Base-by-base conservation (phyloP, 1,284 basidiomycete species). In the Schizopora paradoxa region DNA sequence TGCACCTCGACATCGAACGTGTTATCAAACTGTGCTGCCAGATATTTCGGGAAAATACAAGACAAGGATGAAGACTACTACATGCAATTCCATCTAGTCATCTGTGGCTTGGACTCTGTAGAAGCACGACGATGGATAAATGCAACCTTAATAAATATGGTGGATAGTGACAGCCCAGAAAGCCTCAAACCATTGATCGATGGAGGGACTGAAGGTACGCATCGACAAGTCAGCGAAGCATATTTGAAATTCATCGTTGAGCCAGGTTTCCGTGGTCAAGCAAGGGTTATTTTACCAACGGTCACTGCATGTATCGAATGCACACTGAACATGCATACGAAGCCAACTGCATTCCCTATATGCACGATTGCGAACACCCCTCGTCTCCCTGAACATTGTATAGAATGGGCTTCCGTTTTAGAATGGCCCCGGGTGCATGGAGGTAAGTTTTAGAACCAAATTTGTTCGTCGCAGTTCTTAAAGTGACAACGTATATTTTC, bases 311-410 rank as follows among this genome's bases (percentile, higher is more conserved):
- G 96, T 64, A 99, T 99, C 61, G 96, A 99, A 66, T 99, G 96
- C 63, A 92, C 91, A 2, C 82, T 99, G 41, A 94, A 98, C 62
- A 96, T 99, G 90, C 79, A 98, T 41, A 97, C 95, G 63, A 96
- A 96, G 52, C 95, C 89, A 5, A 98, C 93, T 28, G 86, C 87
- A 4, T 99, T 94, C 63, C 96, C 96, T 0, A 98, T 99, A 53
- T 99, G 96, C 64, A 99, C 96, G 1, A 98, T 99, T 53, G 96
- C 96, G 47, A 99, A 99, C 61, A 99, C 96, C 0, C 96, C 96
- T 13, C 86, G 96, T 47, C 72, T 99, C 25, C 96, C 96, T 2
- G 96, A 99, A 63, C 96, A 99, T 62, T 99, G 96, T 61, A 98
- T 99, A 61, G 96, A 99, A 66, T 99, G 96, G 95, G 96, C 96